Percentiles rank a stretch among this genome's conserved stretches.
Evolutionary conservation across 805 yeast species (phyloP).

Genomic region (Pichia phayaonensis): DNA sequence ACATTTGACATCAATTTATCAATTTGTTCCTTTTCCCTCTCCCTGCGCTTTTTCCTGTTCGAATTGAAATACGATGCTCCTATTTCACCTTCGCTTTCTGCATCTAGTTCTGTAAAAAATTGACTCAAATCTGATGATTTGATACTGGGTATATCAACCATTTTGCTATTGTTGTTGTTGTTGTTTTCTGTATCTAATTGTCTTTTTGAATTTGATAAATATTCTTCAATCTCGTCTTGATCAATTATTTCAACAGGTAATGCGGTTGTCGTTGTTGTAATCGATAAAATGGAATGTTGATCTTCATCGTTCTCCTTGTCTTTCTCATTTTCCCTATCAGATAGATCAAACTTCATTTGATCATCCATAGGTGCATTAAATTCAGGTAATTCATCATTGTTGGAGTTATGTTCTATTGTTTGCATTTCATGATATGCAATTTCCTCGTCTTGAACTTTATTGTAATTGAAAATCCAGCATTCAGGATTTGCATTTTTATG

Average conservation of each 20-base stretch:
- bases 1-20: neutral
- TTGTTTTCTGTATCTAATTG: neutral
- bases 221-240: constrained; percentile 20
- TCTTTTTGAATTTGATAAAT: constrained; percentile 3
- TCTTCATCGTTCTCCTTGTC: neutral
- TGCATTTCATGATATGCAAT: neutral
- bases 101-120: constrained; percentile 13
- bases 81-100: constrained; percentile 18
- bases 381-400: neutral
- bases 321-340: neutral
- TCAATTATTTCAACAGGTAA: constrained; percentile 18
- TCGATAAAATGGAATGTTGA: neutral
- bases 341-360: neutral
- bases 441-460: neutral
- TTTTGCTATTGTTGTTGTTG: neutral
- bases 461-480: constrained; percentile 6
- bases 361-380: neutral
- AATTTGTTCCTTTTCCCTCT: neutral
- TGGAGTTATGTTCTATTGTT: neutral
- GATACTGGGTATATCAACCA: constrained; percentile 9
- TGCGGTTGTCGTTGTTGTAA: constrained; percentile 6
- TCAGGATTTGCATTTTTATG: constrained; percentile 3
- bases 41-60: constrained; percentile 2
- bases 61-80: constrained; percentile 8
- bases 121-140: constrained; percentile 13